Conservation (phyloP, 768 basidiomycete genomes). For the Lentinula edodes region DNA sequence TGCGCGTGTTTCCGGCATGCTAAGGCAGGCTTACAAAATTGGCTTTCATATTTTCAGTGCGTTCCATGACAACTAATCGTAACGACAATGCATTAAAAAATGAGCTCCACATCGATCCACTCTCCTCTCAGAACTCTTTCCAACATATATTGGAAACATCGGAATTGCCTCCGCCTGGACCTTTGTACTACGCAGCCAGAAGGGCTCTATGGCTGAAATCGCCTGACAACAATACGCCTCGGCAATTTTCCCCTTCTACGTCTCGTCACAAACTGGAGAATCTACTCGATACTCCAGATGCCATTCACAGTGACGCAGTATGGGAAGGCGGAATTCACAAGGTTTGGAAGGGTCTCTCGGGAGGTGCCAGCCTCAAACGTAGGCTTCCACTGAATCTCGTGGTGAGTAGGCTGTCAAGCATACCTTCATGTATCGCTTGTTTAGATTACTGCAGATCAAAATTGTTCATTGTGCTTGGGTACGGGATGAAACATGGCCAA, state of each 20-base stretch:
- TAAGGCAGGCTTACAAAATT: background rate
- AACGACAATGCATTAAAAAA: slow-evolving; percentile 8
- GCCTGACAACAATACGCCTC: slow-evolving; percentile 11
- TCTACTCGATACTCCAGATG: slow-evolving; percentile 40
- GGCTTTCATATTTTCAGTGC: background rate
- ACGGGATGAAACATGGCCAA: slow-evolving; percentile 74
- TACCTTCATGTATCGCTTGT: background rate
- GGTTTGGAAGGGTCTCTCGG: slow-evolving; percentile 58
- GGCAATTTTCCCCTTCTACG: slow-evolving; percentile 21
- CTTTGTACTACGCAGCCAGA: slow-evolving; percentile 56
- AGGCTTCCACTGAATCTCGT: slow-evolving; percentile 58
- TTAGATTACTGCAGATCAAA: slow-evolving; percentile 45
- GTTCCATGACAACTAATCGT: background rate
- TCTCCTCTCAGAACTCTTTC: slow-evolving; percentile 22
- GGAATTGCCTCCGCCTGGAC: slow-evolving; percentile 56
- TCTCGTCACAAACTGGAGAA: slow-evolving; percentile 46
- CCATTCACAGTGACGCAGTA: slow-evolving; percentile 40
- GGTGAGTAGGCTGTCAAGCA: slow-evolving; percentile 35
- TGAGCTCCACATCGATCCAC: background rate
- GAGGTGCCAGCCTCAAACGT: slow-evolving; percentile 53
- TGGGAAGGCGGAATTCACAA: slow-evolving; percentile 56
- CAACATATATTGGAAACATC: slow-evolving; percentile 32
- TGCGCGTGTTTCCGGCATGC: background rate
- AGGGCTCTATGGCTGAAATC: slow-evolving; percentile 55
- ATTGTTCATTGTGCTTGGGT: slow-evolving; percentile 72